Percentiles rank a stretch among this genome's conserved stretches.
These are phyloP conservation scores for Nitzschia sp. DNA, from an alignment of 108 stramenopile genomes.

Conservation along the genomic window DNA sequence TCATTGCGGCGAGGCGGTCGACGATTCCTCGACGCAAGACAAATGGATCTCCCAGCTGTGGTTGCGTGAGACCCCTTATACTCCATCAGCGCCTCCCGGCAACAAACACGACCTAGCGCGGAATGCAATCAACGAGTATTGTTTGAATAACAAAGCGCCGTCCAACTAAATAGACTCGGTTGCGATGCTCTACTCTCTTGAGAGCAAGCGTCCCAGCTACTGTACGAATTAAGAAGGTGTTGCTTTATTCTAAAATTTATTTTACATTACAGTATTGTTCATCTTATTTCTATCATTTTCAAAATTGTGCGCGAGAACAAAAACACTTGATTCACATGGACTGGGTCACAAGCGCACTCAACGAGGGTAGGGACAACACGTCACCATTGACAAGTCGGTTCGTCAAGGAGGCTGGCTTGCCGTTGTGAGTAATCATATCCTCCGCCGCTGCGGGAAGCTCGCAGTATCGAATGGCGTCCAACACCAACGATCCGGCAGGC, in stretches of 20 bases:
- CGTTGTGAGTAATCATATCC: slow-evolving; percentile 45
- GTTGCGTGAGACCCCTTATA: slow-evolving; percentile 56
- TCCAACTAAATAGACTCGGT: no score
- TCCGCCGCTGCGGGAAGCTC: slow-evolving; percentile 29
- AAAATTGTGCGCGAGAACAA: background rate
- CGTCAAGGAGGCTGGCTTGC: slow-evolving; percentile 42
- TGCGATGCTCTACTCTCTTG: no score
- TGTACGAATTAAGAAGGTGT: background rate
- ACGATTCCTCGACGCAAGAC: slow-evolving; percentile 42
- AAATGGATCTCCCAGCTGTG: slow-evolving; percentile 87
- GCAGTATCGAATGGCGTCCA: slow-evolving; percentile 69
- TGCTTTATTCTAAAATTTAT: background rate
- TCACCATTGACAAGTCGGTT: slow-evolving; percentile 64
- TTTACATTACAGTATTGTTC: slow-evolving; percentile 12
- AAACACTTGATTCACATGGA: background rate
- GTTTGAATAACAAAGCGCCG: background rate
- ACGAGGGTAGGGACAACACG: slow-evolving; percentile 51
- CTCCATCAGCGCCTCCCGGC: slow-evolving; percentile 66
- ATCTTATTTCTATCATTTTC: background rate
- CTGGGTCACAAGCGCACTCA: slow-evolving; percentile 5
- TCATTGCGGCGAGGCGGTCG: slow-evolving; percentile 49
- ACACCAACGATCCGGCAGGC: slow-evolving; percentile 71
- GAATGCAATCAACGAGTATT: background rate
- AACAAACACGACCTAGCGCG: slow-evolving; percentile 56
- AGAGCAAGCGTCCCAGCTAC: no score